Base-by-base conservation (phyloP, 1,284 basidiomycete species). In the Bjerkandera adusta region DNA sequence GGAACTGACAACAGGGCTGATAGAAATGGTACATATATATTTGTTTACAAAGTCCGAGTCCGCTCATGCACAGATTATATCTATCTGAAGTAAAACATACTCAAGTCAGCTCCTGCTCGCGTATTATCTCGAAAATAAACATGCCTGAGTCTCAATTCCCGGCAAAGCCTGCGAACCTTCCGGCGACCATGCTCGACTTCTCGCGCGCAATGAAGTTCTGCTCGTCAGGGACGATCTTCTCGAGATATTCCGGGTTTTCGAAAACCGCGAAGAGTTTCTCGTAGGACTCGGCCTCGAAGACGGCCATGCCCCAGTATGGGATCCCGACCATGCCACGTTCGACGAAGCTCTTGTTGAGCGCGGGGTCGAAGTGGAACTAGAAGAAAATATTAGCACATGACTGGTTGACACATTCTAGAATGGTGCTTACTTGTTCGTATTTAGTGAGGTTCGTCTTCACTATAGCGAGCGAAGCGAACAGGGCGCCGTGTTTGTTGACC, bases 211-310 rank as follows among this genome's bases (percentile, higher is more conserved):
- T 27, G 45, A 55, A 49, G 26, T 51, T 46, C 15, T 45, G 25
- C 44, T 59, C 56, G 42, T 59, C 56, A 4, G 51, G 51, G 20
- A 42, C 37, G 20, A 49, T 51, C 33, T 49, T 25, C 2, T 38
- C 45, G 12, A 36, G 24, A 48, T 53, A 60, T 37, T 60, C 58
- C 11, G 57, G 53, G 43, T 55, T 47, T 18, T 36, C 6, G 46
- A 58, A 53, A 20, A 57, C 51, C 45, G 54, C 55, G 5, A 56
- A 36, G 37, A 60, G 53, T 47, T 60, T 58, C 30, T 57, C 58
- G 43, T 51, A 57, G 5, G 55, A 58, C 30, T 57, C 55, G 7
- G 55, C 58, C 34, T 60, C 55, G 43, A 58, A 58, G 5, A 56
- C 33, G n/a, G 48, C 50, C 36, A 60, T 24, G 12, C 58, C 58